These are phyloP conservation scores for Boletus mariae DNA, from an alignment of 1,284 basidiomycete genomes.

Conservation along the genomic window DNA sequence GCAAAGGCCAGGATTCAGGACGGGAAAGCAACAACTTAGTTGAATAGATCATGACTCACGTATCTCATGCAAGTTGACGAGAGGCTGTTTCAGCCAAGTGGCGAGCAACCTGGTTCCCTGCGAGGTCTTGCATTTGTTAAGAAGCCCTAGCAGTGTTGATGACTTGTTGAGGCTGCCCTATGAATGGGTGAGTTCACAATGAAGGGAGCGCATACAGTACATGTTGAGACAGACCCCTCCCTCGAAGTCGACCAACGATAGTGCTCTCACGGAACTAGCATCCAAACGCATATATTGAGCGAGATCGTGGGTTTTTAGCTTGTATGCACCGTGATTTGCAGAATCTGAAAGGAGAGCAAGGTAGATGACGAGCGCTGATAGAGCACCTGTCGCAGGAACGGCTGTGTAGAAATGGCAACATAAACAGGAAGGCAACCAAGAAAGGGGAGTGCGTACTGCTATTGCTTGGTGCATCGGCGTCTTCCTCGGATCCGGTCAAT, in stretches of 20 bases:
- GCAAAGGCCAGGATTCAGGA: neutral
- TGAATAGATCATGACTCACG: slow-evolving; percentile 45
- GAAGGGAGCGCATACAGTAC: slow-evolving; percentile 23
- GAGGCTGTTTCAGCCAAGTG: slow-evolving; percentile 95
- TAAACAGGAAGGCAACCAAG: slow-evolving; percentile 18
- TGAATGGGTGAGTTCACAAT: slow-evolving; percentile 4
- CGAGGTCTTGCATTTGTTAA: slow-evolving; percentile 96
- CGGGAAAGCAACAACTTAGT: too few relatives aligned
- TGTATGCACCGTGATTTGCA: slow-evolving; percentile 80
- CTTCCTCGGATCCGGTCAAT: slow-evolving; percentile 41
- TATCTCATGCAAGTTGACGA: slow-evolving; percentile 93
- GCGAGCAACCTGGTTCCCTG: slow-evolving; percentile 91
- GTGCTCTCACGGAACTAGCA: slow-evolving; percentile 87
- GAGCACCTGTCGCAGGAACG: slow-evolving; percentile 44
- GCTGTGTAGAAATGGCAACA: slow-evolving; percentile 21
- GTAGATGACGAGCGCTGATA: slow-evolving; percentile 82
- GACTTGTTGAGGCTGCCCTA: slow-evolving; percentile 64
- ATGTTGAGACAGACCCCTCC: slow-evolving; percentile 39
- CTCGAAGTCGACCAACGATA: slow-evolving; percentile 81
- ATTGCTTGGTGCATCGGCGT: slow-evolving; percentile 16
- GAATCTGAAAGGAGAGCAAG: slow-evolving; percentile 81
- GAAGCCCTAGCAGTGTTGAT: slow-evolving; percentile 83
- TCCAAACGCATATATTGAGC: slow-evolving; percentile 96
- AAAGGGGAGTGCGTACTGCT: slow-evolving; percentile 8
- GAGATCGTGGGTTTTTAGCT: slow-evolving; percentile 84